These are phyloP conservation scores for Thelonectria olida DNA, from an alignment of 2,329 filamentous ascomycete genomes.

Conservation along the genomic window DNA sequence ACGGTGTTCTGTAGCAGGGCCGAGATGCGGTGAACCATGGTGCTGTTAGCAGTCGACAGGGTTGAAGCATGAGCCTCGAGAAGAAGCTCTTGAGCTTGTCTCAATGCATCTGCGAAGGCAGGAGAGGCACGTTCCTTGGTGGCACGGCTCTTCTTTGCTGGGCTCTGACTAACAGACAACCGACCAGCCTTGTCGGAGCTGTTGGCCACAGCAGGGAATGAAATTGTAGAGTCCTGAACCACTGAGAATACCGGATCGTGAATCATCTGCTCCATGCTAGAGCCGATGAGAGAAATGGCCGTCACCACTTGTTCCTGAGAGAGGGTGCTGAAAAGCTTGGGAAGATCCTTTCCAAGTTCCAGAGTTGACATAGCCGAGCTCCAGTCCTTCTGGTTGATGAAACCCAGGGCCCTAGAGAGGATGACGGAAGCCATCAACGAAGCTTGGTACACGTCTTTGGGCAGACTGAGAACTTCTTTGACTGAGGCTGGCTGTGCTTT, in stretches of 20 bases:
- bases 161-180: constrained; percentile 47
- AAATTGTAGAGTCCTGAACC: constrained; percentile 91
- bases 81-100: constrained; percentile 72
- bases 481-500: constrained; percentile 37
- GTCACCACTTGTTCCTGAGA: constrained; percentile 67
- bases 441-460: constrained; percentile 48
- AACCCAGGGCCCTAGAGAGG: constrained; percentile 52
- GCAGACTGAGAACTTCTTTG: constrained; percentile 29
- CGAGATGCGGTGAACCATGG: constrained; percentile 70
- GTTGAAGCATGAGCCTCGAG: constrained; percentile 69
- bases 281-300: constrained; percentile 73
- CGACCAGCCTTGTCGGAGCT: constrained; percentile 53
- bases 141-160: constrained; percentile 44
- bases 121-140: constrained; percentile 43
- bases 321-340: constrained; percentile 51
- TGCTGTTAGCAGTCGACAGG: constrained; percentile 62
- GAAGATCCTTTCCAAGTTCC: constrained; percentile 56
- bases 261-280: constrained; percentile 77
- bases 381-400: constrained; percentile 64
- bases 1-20: constrained; percentile 71
- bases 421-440: constrained; percentile 48
- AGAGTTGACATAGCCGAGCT: constrained; percentile 66
- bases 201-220: constrained; percentile 74
- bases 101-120: constrained; percentile 67
- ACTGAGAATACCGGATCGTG: constrained; percentile 87